These are phyloP conservation scores for Cladobotryum protrusum DNA, from an alignment of 2,329 filamentous ascomycete genomes.

Conservation along the genomic window DNA sequence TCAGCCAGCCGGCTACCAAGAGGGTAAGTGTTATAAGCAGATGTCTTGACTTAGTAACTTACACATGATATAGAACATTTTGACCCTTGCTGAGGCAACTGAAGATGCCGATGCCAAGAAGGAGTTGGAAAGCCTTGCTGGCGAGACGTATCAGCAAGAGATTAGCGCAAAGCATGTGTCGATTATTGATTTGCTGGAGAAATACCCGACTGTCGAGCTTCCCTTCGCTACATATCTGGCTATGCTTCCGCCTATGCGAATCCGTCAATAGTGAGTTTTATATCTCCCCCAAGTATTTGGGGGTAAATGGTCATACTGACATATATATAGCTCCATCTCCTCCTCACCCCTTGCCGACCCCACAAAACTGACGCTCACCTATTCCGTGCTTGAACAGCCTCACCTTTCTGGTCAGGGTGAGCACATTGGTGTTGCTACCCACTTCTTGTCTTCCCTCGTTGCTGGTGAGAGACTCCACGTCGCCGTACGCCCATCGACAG, in stretches of 20 bases:
- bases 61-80: constrained; percentile 25
- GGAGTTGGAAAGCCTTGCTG: constrained; percentile 42
- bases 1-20: constrained; percentile 66
- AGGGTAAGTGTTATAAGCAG: constrained; percentile 36
- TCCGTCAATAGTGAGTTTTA: constrained; percentile 57
- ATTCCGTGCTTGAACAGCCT: constrained; percentile 55
- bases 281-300: not conserved
- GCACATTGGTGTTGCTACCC: constrained; percentile 55
- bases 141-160: constrained; percentile 41
- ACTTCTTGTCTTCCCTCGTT: constrained; percentile 48
- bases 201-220: constrained; percentile 52
- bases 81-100: constrained; percentile 42
- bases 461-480: constrained; percentile 42
- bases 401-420: constrained; percentile 44
- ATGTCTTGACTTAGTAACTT: not conserved
- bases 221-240: constrained; percentile 61
- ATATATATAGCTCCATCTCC: constrained; percentile 55
- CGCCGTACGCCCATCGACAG: constrained; percentile 37
- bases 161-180: constrained; percentile 53
- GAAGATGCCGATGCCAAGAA: constrained; percentile 37
- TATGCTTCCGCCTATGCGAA: constrained; percentile 70
- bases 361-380: constrained; percentile 57
- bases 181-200: constrained; percentile 63
- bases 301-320: too few relatives aligned
- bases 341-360: constrained; percentile 61